Base-by-base conservation (phyloP, 495 filamentous ascomycete species). In the Aspergillus asperescens region DNA sequence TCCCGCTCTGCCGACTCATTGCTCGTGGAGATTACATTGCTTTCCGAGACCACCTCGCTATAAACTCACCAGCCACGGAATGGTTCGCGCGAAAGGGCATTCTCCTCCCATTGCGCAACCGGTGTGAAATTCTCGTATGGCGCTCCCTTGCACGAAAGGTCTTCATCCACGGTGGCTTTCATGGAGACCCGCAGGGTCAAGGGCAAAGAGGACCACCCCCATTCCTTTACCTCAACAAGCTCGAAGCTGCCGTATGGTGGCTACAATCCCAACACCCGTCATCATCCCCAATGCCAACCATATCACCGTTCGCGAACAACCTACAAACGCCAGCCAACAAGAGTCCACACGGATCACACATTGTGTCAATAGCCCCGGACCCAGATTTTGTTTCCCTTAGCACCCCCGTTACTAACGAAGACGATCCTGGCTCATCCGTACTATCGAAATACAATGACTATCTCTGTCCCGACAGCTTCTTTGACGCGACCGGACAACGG, bases 121-220 rank as follows among this genome's bases (percentile, higher is more conserved):
- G 86, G 35, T 86, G 90, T 37, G 86, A 94, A 43, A 77, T 88
- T 3, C 76, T 95, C 0, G 79, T 95, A 7, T 95, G 89, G 90
- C 82, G 92, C 2, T 87, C 86, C 2, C 77, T 98, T 16, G 81
- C 85, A 10, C 81, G 93, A 7, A 85, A 81, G 43, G 83, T 85
- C 0, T 96, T 92, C 62, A 69, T 89, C 8, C 71, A 87, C 15
- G 70, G 69, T 38, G 80, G 81, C 24, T 72, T 77, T 62, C 61
- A 69, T 60, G 62, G 83, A 62, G 74, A 83, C 18, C 55, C 55
- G 5, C 63, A 62, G 41, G 61, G 59, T 49, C 64, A 64, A 48
- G 64, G 62, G 43, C 69, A 71, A 46, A 68, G 70, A 22, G 67
- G 70, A 3, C 71, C 73, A 5, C 73, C 72, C 8, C 74, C 74